Conservation (phyloP, 179 eudicot species). For the Sideroxylon spinosum region DNA sequence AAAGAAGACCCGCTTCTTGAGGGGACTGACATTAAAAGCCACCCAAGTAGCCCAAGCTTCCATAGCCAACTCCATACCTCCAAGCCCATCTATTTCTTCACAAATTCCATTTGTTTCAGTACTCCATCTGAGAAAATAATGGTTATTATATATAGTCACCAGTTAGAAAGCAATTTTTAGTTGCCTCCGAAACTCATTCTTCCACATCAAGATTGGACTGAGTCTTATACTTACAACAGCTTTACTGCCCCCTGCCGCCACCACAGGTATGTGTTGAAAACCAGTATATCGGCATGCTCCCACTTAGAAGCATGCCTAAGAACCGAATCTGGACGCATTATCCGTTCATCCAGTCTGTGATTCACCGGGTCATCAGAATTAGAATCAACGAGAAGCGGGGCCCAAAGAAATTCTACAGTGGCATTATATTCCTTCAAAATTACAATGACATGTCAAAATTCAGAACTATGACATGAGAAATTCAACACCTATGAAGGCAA, state of each 20-base stretch:
- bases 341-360: constrained; percentile 79
- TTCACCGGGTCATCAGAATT: constrained; percentile 91
- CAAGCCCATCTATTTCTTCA: constrained; percentile 66
- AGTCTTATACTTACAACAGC: constrained; percentile 59
- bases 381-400: constrained; percentile 94
- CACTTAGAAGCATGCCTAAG: constrained; percentile 71
- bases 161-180: constrained; percentile 5
- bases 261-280: constrained; percentile 90
- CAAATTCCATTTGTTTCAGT: constrained; percentile 57
- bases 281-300: constrained; percentile 79
- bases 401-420: constrained; percentile 86
- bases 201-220: background rate
- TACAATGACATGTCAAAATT: constrained; percentile 7
- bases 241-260: constrained; percentile 96
- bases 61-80: constrained; percentile 93
- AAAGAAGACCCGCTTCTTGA: constrained; percentile 64
- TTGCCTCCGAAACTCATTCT: constrained; percentile 3
- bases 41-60: constrained; percentile 91
- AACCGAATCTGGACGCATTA: constrained; percentile 78
- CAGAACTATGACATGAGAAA: constrained; percentile 6
- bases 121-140: constrained; percentile 58
- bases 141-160: background rate
- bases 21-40: constrained; percentile 49
- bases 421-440: constrained; percentile 81
- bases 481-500: background rate